These are phyloP conservation scores for Lentinus brumalis DNA, from an alignment of 768 basidiomycete species.

Conservation along the genomic window DNA sequence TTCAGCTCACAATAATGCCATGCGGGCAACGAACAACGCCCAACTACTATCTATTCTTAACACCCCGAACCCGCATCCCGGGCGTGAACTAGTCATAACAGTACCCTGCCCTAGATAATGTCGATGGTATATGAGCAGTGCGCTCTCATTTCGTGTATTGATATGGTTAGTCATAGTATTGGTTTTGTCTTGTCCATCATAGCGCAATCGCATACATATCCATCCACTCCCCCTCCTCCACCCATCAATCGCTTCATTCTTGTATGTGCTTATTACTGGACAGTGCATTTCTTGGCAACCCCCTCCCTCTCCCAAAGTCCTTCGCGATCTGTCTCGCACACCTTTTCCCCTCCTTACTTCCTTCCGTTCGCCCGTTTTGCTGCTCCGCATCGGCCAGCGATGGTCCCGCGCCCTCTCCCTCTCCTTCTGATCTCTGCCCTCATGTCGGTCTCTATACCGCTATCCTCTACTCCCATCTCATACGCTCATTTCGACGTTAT, in stretches of 20 bases:
- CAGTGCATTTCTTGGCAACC: slow-evolving; percentile 11
- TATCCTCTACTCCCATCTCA: slow-evolving; percentile 26
- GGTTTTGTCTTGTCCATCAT: slow-evolving; percentile 19
- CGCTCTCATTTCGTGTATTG: slow-evolving; percentile 25
- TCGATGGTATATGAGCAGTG: slow-evolving; percentile 20
- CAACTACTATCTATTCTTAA: slow-evolving; percentile 34
- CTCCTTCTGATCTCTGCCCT: slow-evolving; percentile 25
- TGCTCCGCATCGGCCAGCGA: background rate
- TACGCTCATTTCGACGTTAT: slow-evolving; percentile 26
- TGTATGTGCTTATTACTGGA: slow-evolving; percentile 25
- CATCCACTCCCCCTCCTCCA: background rate
- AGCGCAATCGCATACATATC: slow-evolving; percentile 17
- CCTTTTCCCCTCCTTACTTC: background rate
- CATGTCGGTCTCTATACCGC: too few species aligned
- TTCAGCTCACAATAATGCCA: slow-evolving; percentile 15
- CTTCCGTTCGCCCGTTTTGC: background rate
- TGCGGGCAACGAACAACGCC: slow-evolving; percentile 25
- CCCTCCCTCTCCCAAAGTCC: slow-evolving; percentile 30
- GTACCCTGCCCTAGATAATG: slow-evolving; percentile 22
- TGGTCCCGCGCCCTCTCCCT: slow-evolving; percentile 23
- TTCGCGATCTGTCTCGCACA: slow-evolving; percentile 17
- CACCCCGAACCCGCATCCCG: slow-evolving; percentile 25
- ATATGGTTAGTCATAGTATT: slow-evolving; percentile 24
- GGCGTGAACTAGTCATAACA: slow-evolving; percentile 21
- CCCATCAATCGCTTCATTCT: slow-evolving; percentile 15